Evolutionary conservation across 1,139 yeast genomes (phyloP).

Genomic region (Yamadazyma trypodendri): DNA sequence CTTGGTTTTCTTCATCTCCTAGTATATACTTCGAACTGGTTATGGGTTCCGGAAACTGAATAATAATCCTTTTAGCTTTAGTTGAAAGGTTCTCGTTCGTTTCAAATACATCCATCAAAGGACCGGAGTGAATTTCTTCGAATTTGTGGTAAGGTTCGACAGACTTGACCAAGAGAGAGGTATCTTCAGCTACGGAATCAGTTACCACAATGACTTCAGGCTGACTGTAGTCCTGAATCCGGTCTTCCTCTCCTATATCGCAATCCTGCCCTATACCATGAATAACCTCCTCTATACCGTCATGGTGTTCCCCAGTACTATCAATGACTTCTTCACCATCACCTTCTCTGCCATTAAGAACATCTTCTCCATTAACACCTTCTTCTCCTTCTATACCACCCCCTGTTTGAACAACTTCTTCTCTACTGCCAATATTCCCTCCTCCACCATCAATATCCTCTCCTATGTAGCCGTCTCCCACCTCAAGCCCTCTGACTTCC

Average conservation of each 20-base stretch:
- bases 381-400: background rate
- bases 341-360: too few species aligned
- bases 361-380: background rate
- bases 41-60: conserved; percentile 7
- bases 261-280: too few species aligned
- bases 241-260: background rate
- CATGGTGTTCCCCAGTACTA: too few species aligned
- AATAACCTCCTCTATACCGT: background rate
- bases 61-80: conserved; percentile 4
- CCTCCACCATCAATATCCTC: background rate
- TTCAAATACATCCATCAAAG: conserved; percentile 5
- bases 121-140: background rate
- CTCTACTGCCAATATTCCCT: too few species aligned
- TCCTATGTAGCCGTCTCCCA: too few species aligned
- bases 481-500: background rate
- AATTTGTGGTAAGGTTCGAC: background rate
- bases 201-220: conserved; percentile 1
- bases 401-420: background rate
- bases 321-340: too few species aligned
- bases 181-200: too few species aligned
- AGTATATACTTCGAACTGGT: conserved; percentile 11
- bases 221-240: background rate
- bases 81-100: conserved; percentile 3
- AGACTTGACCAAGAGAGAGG: background rate
- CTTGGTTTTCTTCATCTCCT: background rate